Conservation (phyloP, 805 yeast species). For the Spathaspora boniae region DNA sequence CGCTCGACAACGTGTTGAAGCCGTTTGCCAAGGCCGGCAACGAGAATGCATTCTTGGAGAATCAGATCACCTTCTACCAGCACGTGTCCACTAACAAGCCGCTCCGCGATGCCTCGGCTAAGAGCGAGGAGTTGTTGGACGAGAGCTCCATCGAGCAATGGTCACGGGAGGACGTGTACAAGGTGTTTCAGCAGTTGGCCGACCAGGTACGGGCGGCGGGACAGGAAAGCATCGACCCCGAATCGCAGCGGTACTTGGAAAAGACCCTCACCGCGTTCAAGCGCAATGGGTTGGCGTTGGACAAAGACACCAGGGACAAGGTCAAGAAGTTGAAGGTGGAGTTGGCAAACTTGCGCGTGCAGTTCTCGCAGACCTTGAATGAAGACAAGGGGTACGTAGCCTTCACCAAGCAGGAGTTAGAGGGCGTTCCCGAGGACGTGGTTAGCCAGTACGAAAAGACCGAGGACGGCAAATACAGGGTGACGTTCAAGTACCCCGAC, state of each 20-base stretch:
- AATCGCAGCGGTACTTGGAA: constrained; percentile 53
- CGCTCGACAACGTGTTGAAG: constrained; percentile 53
- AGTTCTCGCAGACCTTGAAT: constrained; percentile 63
- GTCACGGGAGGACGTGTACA: constrained; percentile 52
- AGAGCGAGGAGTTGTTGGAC: constrained; percentile 56
- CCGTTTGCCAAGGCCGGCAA: constrained; percentile 54
- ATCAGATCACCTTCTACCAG: constrained; percentile 64
- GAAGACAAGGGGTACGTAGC: constrained; percentile 62
- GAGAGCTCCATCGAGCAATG: constrained; percentile 61
- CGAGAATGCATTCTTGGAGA: constrained; percentile 39
- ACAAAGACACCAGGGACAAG: constrained; percentile 50
- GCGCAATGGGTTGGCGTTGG: constrained; percentile 66
- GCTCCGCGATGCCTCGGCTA: constrained; percentile 68
- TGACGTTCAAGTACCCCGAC: constrained; percentile 83
- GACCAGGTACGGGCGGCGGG: constrained; percentile 28
- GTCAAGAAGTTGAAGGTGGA: constrained; percentile 58
- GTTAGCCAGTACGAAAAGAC: constrained; percentile 54
- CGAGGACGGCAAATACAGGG: constrained; percentile 43
- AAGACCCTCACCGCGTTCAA: constrained; percentile 56
- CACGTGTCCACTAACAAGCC: constrained; percentile 64
- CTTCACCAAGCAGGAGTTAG: constrained; percentile 63
- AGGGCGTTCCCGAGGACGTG: constrained; percentile 69
- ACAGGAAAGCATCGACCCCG: constrained; percentile 43
- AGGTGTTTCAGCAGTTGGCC: constrained; percentile 53
- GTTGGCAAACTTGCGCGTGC: constrained; percentile 52